phyloP scores from a whole-genome alignment of 768 basidiomycete genomes.

The Pisolithus orientalis region DNA sequence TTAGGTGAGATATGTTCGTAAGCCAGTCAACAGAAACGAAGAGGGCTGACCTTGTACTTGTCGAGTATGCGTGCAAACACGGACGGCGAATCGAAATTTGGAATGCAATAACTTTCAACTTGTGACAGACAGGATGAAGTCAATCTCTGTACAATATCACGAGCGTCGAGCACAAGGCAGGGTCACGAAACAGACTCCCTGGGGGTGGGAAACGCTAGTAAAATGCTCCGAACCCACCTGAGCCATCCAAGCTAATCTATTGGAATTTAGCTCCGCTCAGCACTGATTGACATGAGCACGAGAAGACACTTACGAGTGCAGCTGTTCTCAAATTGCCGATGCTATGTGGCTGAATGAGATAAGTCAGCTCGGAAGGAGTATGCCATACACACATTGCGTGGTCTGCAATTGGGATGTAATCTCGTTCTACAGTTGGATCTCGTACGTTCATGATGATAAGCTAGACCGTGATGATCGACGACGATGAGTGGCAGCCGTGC shows the following conservation, averaged over 20 bases:
- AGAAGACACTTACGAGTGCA: slow-evolving; percentile 44
- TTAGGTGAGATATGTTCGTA: slow-evolving; percentile 1
- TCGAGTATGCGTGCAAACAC: slow-evolving; percentile 87
- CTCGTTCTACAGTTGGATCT: slow-evolving; percentile 48
- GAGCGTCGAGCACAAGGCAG: not conserved
- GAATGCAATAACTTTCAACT: slow-evolving; percentile 93
- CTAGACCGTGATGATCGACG: not conserved
- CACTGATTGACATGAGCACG: not conserved
- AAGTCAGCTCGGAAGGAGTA: not conserved
- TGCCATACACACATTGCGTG: slow-evolving; percentile 57
- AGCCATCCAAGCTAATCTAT: slow-evolving; percentile 73
- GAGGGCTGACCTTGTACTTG: slow-evolving; percentile 54
- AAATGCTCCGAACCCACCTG: slow-evolving; percentile 42
- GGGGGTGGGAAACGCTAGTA: not conserved
- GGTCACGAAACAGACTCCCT: not conserved
- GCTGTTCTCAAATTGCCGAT: slow-evolving; percentile 84
- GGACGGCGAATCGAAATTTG: slow-evolving; percentile 90
- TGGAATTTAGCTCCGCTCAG: not conserved
- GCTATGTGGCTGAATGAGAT: slow-evolving; percentile 31
- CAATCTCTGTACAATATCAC: not conserved
- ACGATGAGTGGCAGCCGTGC: no score
- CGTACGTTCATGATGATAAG: slow-evolving; percentile 45
- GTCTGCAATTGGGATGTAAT: slow-evolving; percentile 71
- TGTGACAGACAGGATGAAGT: slow-evolving; percentile 1
- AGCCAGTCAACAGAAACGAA: not conserved